These are phyloP conservation scores for Cymbopogon citratus DNA, from an alignment of 176 grass and related monocot species.

Conservation along the genomic window DNA sequence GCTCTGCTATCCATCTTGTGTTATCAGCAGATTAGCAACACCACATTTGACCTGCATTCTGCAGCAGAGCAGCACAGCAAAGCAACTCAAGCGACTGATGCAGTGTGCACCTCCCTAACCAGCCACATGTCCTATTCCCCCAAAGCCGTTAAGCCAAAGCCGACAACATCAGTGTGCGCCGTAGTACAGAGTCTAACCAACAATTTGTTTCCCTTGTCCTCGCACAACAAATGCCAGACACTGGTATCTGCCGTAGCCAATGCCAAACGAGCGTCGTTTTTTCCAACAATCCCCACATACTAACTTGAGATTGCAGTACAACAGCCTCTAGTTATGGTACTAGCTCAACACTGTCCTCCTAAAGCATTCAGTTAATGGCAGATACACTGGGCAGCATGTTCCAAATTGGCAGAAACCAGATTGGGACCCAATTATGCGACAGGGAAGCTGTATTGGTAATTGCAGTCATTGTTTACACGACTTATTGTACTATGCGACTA, in stretches of 20 bases:
- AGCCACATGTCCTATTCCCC: neutral
- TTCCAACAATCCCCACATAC: neutral
- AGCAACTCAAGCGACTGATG: neutral
- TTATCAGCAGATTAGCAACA: too few species aligned
- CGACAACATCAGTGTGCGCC: conserved; percentile 19
- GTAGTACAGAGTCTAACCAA: neutral
- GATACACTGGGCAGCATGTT: neutral
- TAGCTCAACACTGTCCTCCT: neutral
- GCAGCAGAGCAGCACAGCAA: neutral
- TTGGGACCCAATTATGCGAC: neutral
- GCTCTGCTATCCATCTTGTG: neutral
- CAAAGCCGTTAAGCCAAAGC: neutral
- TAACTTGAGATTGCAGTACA: neutral
- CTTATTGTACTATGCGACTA: neutral
- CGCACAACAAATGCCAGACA: neutral
- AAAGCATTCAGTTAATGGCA: neutral
- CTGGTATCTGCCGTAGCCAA: neutral
- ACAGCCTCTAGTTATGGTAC: neutral
- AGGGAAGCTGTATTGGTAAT: neutral
- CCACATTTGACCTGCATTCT: neutral
- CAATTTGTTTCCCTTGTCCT: neutral
- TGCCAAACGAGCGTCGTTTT: neutral
- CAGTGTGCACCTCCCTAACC: neutral
- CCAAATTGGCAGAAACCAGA: neutral
- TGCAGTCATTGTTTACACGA: neutral